Evolutionary conservation across 73 alveolate genomes (phyloP).

Genomic region (Stentor roeselii): DNA sequence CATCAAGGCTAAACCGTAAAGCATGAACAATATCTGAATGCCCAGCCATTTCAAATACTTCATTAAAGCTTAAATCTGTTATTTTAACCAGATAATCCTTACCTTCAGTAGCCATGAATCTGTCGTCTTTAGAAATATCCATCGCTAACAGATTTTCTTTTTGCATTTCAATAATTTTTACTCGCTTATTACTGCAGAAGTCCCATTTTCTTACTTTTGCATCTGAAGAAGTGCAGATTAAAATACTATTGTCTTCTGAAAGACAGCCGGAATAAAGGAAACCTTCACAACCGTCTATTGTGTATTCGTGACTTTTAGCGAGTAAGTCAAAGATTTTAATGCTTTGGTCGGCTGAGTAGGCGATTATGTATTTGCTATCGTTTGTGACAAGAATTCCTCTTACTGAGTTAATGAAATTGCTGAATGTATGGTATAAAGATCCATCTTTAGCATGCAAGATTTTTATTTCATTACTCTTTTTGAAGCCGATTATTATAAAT

Average conservation of each 20-base stretch:
- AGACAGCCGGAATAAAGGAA: neutral
- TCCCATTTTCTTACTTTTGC: neutral
- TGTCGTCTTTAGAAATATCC: too few relatives aligned
- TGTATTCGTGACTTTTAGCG: neutral
- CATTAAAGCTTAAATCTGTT: too few relatives aligned
- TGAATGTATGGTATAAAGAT: neutral
- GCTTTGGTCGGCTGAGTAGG: neutral
- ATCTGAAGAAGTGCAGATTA: neutral
- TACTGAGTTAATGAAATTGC: neutral
- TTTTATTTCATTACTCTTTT: too few relatives aligned
- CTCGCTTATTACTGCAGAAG: too few relatives aligned
- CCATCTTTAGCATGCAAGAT: neutral
- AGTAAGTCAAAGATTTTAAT: too few relatives aligned
- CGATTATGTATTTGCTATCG: neutral
- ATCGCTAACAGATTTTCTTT: too few relatives aligned
- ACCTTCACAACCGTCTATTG: neutral
- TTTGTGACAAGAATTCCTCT: neutral
- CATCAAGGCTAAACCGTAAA: constrained; percentile 92
- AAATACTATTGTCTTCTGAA: neutral
- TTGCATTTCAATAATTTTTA: too few relatives aligned
- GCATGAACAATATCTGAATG: constrained; percentile 84
- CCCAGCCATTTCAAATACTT: too few relatives aligned
- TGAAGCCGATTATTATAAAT: too few relatives aligned
- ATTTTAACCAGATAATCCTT: too few relatives aligned
- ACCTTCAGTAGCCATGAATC: too few relatives aligned